Evolutionary conservation across 139 green algal species (phyloP), one percentile per base, ranked within the genome.

Genomic region (Ettlia oleoabundans): DNA sequence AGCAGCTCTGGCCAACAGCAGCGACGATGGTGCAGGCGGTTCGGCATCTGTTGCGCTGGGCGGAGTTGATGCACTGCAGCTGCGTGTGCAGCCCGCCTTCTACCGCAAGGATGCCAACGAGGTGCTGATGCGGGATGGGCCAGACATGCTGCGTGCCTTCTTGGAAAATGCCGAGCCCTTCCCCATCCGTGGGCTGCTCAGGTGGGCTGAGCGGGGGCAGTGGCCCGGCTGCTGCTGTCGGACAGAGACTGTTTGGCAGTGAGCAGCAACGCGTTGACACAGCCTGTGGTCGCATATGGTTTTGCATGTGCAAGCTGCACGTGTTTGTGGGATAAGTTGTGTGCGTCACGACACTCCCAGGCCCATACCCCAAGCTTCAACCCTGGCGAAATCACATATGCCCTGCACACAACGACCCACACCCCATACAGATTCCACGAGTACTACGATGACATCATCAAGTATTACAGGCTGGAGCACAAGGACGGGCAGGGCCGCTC

Each of bases 71-170:
- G 55, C 75, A 58, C 40, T 71, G 38, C 38, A 58, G 75, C 75
- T 61, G 38, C 38, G 10, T 7, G 76, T 64, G 58, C 78, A 72
- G 32, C 73, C 58, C 4, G 35, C 40, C 18, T 85, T 53, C 53
- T 83, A 85, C n/a, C 78, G 92, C 47, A 98, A 98, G 88, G 95
- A 98, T 81, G 95, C 95, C 15, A 98, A 98, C 82, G 95, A 98
- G 80, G 92, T 97, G 65, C 86, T 98, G 64, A 76, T 95, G 72
- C 78, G 81, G 41, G 90, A 97, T 72, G 94, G 94, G 0, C 64
- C 82, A 0, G 82, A 88, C 15, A 86, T 81, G 28, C 80, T 98
- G 70, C 66, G 53, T 15, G 75, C 38, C 13, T 92, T 90, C 21
- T 43, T 98, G 18, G 88, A 92, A 40, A 78, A 41, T 19, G 92